Evolutionary conservation across 2,329 filamentous ascomycete species (phyloP), one percentile per base, ranked within the genome.

Genomic region (Ampelomyces quisqualis): DNA sequence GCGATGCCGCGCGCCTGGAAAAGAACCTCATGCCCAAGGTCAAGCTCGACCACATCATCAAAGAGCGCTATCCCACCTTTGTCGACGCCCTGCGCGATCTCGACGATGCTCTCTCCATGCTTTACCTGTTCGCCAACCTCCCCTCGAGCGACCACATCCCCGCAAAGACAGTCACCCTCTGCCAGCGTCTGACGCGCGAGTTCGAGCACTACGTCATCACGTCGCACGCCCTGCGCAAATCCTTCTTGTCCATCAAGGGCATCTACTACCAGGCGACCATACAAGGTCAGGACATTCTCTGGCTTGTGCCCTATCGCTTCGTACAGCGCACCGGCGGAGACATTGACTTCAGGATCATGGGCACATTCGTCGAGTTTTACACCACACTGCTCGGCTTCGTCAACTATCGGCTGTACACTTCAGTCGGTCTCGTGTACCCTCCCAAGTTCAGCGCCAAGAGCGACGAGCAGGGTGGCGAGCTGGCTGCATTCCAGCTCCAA

Each of bases 211-310:
- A 95, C 71, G 79, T 98, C 49, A 98, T 98, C 65, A 81, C 85
- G 32, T 94, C 91, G 28, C 83, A 95, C 72, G 90, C 88, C 59
- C 75, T 98, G 57, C 86, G 88, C 64, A 97, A 96, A 75, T 95
- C 90, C 0, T 98, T 98, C 75, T 74, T 98, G 53, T 95, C 90
- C 2, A 97, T 98, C 73, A 98, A 98, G 78, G 93, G 93, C 48
- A 97, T 98, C 62, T 98, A 98, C 76, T 98, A 97, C 73, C 91
- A 97, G 73, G 93, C 91, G 17, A 96, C 85, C 36, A 94, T 98
- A 48, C 89, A 96, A 69, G 93, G 93, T 34, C 90, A 98, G 73
- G 91, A 97, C 62, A 86, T 98, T 34, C 77, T 97, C 53, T 98
- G 93, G 93, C 78, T 98, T 26, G 91, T 96, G 8, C 93, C 93